A percentile compares a stretch with the other conserved stretches of the same genome.
Conservation (phyloP, 2,329 filamentous ascomycete species). For the Metarhizium brunneum region DNA sequence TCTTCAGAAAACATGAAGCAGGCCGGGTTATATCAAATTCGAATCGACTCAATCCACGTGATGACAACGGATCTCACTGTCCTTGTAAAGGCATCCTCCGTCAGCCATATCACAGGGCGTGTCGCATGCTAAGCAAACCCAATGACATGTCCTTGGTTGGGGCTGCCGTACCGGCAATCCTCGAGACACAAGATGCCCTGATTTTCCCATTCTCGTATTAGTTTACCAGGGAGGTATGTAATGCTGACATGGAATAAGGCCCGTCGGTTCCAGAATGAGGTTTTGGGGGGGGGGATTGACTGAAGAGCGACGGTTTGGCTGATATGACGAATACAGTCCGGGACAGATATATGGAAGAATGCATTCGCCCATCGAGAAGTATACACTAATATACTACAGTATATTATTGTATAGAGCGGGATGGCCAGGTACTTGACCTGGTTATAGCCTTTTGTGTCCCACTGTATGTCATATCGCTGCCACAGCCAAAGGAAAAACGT, state of each 20-base stretch:
- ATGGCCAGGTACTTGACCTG: too few relatives aligned
- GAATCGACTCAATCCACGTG: neutral
- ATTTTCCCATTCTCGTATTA: neutral
- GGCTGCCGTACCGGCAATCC: neutral
- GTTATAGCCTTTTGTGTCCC: too few relatives aligned
- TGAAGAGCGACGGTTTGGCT: neutral
- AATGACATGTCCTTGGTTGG: neutral
- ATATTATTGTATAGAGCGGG: too few relatives aligned
- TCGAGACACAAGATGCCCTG: neutral
- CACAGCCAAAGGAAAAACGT: neutral
- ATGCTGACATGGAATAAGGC: too few relatives aligned
- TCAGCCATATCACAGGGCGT: neutral
- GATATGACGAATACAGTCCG: neutral
- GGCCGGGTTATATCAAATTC: neutral
- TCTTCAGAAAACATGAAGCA: too few relatives aligned
- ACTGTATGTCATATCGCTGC: neutral
- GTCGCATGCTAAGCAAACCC: neutral
- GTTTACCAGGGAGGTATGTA: neutral
- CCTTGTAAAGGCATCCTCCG: neutral
- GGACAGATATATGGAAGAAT: too few relatives aligned
- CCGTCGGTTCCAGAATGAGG: neutral
- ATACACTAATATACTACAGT: too few relatives aligned
- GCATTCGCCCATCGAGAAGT: too few relatives aligned
- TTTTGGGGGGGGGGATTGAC: neutral
- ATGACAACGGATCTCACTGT: neutral